Base-by-base conservation (phyloP, 805 yeast genomes). In the Starmerella sp. region DNA sequence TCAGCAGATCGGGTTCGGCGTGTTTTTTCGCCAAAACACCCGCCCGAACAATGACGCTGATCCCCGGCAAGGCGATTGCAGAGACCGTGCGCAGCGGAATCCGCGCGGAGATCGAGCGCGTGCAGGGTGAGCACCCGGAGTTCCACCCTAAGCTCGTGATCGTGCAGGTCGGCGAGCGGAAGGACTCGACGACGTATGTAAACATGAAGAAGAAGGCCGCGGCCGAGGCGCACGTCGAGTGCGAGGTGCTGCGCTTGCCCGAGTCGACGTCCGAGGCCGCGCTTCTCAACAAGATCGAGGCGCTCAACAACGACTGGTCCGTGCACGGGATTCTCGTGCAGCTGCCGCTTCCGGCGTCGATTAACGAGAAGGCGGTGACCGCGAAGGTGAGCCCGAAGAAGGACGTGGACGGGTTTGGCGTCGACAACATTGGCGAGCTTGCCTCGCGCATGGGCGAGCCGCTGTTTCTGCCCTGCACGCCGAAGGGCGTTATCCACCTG, bases 371-470 rank as follows among this genome's bases (percentile, higher is more conserved):
- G 47, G 69, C 71, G 48, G 76, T 93, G 62, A 93, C 97, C 48
- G 81, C 83, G 65, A 77, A 89, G 1, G 97, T 91, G n/a, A 71
- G 76, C 10, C 78, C 86, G 14, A 81, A 77, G 45, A 91, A 91
- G 72, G 98, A 91, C 65, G 96, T 93, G 48, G 98, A 91, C 69
- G 98, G 98, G 1, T 93, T 91, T 65, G 93, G 90, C 44, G 81
- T 89, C 54, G 77, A 75, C 64, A 93, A 93, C 69, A 82, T 87
- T 55, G 97, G 97, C 57, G 97, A 91, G 67, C 77, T 91, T 56
- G 80, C 90, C 63, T 88, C 89, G 71, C 81, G 86, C 62, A 87
- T 87, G 52, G 96, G 97, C 28, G 67, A 73, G 38, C 96, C 97
- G 35, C 71, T 74, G 57, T 90, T 88, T 70, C 76, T 83, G 60